These are phyloP conservation scores for Vitis hybrid DNA, from an alignment of 177 flowering plant genomes.

Conservation along the genomic window DNA sequence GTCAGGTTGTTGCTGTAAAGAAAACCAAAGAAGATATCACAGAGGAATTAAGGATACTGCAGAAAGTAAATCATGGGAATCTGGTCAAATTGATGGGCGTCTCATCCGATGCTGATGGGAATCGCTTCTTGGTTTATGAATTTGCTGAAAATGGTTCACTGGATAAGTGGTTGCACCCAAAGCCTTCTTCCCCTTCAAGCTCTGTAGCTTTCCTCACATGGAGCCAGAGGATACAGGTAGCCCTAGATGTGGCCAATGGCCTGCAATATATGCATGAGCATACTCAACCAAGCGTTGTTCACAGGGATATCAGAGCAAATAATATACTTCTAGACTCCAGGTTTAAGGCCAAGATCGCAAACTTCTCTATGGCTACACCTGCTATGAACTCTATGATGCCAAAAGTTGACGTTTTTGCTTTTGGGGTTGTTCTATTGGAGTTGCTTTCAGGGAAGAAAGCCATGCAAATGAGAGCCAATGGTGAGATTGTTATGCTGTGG, in stretches of 20 bases:
- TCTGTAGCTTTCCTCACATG: constrained; percentile 31
- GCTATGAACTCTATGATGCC: constrained; percentile 27
- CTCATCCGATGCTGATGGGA: constrained; percentile 38
- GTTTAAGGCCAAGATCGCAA: constrained; percentile 64
- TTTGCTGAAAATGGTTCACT: constrained; percentile 70
- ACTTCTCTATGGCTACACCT: constrained; percentile 49
- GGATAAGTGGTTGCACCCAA: constrained; percentile 48
- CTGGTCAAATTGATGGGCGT: constrained; percentile 56
- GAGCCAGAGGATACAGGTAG: constrained; percentile 38
- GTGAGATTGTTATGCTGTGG: constrained; percentile 49
- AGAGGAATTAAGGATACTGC: constrained; percentile 59
- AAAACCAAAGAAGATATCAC: constrained; percentile 37
- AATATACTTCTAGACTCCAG: constrained; percentile 52
- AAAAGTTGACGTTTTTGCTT: constrained; percentile 67
- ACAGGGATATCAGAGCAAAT: constrained; percentile 37
- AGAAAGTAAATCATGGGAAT: constrained; percentile 66
- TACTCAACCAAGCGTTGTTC: constrained; percentile 39
- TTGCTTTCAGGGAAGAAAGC: constrained; percentile 62
- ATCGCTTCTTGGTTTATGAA: constrained; percentile 58
- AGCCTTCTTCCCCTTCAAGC: constrained; percentile 30
- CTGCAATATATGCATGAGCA: constrained; percentile 59
- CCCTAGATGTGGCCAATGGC: constrained; percentile 63
- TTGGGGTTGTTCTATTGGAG: constrained; percentile 62
- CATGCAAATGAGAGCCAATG: constrained; percentile 45
- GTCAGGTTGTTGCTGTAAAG: constrained; percentile 41